Evolutionary conservation across 2,329 filamentous ascomycete species (phyloP).

Genomic region (Xylariaceae sp.): DNA sequence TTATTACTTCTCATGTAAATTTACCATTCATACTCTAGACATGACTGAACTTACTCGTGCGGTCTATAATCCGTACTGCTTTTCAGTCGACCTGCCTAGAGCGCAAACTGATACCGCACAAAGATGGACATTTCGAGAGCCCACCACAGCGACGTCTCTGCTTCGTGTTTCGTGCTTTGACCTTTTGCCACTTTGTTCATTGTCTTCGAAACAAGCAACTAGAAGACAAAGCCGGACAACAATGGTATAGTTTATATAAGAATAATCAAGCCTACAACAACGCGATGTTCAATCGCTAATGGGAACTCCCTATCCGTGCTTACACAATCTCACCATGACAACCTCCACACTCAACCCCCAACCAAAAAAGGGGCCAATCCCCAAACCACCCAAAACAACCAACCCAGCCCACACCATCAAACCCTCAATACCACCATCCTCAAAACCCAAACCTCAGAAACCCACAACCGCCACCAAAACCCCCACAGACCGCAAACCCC

Average conservation of each 20-base stretch:
- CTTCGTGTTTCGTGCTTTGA: not conserved
- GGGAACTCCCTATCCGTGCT: not conserved
- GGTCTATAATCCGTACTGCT: not conserved
- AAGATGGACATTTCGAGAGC: not conserved
- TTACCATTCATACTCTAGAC: not conserved
- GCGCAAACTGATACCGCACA: not conserved
- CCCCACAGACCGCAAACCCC: not conserved
- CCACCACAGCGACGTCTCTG: not conserved
- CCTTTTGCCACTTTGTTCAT: not conserved
- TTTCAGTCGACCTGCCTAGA: not conserved
- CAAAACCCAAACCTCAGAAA: not conserved
- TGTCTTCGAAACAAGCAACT: not conserved
- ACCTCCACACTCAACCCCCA: not conserved
- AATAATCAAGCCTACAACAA: not conserved
- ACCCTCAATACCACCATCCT: not conserved
- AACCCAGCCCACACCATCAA: not conserved
- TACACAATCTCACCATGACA: not conserved
- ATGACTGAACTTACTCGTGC: not conserved
- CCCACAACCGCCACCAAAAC: not conserved
- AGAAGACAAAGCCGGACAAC: conserved; percentile 4
- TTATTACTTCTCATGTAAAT: not conserved
- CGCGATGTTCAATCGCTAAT: not conserved
- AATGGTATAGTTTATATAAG: conserved; percentile 7
- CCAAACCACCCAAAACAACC: not conserved
- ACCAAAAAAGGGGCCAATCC: not conserved